Evolutionary conservation across 2,329 filamentous ascomycete species (phyloP).

Genomic region (Graphilbum sp.): DNA sequence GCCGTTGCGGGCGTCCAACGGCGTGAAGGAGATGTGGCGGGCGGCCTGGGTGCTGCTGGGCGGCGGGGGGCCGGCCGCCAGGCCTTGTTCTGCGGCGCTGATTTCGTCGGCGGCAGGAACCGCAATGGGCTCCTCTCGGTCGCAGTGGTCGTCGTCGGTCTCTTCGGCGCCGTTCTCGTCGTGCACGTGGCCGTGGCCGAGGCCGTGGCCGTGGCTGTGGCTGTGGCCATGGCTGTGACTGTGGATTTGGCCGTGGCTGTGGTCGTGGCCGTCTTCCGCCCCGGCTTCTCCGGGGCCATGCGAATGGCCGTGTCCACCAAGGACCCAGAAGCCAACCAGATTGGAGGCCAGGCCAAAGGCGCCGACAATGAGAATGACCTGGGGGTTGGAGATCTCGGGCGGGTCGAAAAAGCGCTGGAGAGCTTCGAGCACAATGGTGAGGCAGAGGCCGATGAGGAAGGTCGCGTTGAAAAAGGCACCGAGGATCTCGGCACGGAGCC

Average conservation of each 20-base stretch:
- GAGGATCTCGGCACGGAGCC: constrained; percentile 92
- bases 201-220: constrained; percentile 16
- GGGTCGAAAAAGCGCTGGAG: constrained; percentile 84
- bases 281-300: constrained; percentile 43
- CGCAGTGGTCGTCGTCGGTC: constrained; percentile 16
- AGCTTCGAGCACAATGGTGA: constrained; percentile 93
- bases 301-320: constrained; percentile 83
- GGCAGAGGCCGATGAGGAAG: constrained; percentile 87
- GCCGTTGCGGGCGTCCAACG: constrained; percentile 8
- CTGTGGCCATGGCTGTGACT: constrained; percentile 23
- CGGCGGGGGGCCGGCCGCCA: constrained; percentile 10
- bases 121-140: constrained; percentile 31
- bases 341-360: constrained; percentile 77
- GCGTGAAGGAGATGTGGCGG: constrained; percentile 24
- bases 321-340: constrained; percentile 71
- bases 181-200: constrained; percentile 14
- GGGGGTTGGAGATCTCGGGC: constrained; percentile 69
- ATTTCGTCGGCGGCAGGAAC: background rate
- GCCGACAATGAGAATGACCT: constrained; percentile 79
- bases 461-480: constrained; percentile 95
- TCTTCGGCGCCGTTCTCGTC: constrained; percentile 22
- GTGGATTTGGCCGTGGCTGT: constrained; percentile 24
- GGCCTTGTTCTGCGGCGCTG: constrained; percentile 13
- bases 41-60: constrained; percentile 16
- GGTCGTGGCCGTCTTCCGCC: constrained; percentile 31